Conservation (phyloP, 108 stramenopile genomes). For the Cyclotella kingstonii region DNA sequence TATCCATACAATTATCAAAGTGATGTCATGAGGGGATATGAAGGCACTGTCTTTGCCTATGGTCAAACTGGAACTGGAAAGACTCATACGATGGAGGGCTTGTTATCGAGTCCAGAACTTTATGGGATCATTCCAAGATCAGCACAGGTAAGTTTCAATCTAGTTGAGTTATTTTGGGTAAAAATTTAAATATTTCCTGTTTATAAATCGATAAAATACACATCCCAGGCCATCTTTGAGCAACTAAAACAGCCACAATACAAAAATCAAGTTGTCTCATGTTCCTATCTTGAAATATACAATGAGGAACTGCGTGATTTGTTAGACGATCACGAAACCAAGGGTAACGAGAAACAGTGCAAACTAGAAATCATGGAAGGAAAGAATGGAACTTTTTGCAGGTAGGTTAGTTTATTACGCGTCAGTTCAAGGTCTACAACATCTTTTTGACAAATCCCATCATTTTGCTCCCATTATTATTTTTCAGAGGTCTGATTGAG, state of each 20-base stretch:
- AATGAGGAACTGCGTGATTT: constrained; percentile 92
- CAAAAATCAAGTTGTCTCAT: constrained; percentile 52
- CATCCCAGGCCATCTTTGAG: constrained; percentile 58
- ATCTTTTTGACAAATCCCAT: not conserved
- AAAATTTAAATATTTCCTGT: not conserved
- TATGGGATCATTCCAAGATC: constrained; percentile 75
- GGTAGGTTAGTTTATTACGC: constrained; percentile 30
- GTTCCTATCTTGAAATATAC: constrained; percentile 91
- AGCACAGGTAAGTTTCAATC: constrained; percentile 36
- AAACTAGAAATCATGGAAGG: constrained; percentile 83
- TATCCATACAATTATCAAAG: not conserved
- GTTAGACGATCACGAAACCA: constrained; percentile 48
- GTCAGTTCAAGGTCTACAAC: too few species aligned
- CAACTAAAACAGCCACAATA: constrained; percentile 57
- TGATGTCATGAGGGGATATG: constrained; percentile 76
- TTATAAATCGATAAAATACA: not conserved
- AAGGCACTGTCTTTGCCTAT: constrained; percentile 69
- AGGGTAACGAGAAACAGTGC: constrained; percentile 21
- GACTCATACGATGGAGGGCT: constrained; percentile 87
- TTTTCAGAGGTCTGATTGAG: constrained; percentile 72
- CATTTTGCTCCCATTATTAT: not conserved
- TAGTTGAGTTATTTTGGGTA: too few species aligned
- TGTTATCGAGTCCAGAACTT: constrained; percentile 44
- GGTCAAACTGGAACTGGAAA: constrained; percentile 67
- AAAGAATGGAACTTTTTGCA: constrained; percentile 65